phyloP scores from a whole-genome alignment of 768 basidiomycete genomes.

The Amanita muscaria region DNA sequence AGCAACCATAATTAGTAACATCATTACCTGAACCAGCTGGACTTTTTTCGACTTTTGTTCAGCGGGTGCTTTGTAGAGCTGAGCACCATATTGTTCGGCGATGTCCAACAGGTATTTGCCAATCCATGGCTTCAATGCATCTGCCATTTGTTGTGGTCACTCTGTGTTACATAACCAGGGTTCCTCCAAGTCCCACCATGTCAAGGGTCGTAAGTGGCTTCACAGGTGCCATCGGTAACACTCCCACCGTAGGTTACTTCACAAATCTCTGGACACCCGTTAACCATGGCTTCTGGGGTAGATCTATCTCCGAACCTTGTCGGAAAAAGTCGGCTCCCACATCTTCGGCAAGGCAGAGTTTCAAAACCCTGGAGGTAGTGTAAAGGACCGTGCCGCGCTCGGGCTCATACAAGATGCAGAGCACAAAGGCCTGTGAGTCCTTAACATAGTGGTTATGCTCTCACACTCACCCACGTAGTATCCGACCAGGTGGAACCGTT shows the following conservation, averaged over 20 bases:
- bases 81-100: slow-evolving; percentile 44
- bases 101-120: slow-evolving; percentile 37
- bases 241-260: slow-evolving; percentile 62
- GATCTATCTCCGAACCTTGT: slow-evolving; percentile 79
- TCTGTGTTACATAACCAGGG: too few species aligned
- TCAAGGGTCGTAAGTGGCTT: slow-evolving; percentile 59
- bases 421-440: slow-evolving; percentile 62
- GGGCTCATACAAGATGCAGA: slow-evolving; percentile 86
- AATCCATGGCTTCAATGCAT: slow-evolving; percentile 47
- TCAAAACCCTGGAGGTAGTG: slow-evolving; percentile 95
- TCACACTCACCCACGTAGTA: slow-evolving; percentile 27
- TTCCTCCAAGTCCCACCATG: too few species aligned
- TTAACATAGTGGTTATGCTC: neutral
- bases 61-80: slow-evolving; percentile 26
- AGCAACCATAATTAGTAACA: too few species aligned
- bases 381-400: slow-evolving; percentile 95
- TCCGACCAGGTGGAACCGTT: slow-evolving; percentile 90
- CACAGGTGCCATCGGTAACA: slow-evolving; percentile 84
- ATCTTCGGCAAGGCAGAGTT: slow-evolving; percentile 98
- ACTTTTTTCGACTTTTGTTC: slow-evolving; percentile 38
- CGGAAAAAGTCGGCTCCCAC: slow-evolving; percentile 71
- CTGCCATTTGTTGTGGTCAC: slow-evolving; percentile 24
- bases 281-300: slow-evolving; percentile 27
- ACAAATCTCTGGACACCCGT: slow-evolving; percentile 1
- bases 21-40: slow-evolving; percentile 48